These are phyloP conservation scores for Lactarius quietus DNA, from an alignment of 768 basidiomycete genomes.

Conservation along the genomic window DNA sequence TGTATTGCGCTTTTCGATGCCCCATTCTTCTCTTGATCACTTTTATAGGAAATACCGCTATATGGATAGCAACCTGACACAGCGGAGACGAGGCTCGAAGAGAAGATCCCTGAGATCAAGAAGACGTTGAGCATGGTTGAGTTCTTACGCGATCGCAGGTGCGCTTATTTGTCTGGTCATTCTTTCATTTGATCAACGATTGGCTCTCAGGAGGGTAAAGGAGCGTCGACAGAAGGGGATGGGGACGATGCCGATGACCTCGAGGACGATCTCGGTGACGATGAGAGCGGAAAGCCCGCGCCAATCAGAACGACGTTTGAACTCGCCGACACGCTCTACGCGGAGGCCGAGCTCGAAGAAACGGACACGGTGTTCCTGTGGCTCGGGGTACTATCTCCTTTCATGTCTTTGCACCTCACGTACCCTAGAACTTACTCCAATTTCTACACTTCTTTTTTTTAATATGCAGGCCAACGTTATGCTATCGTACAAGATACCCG, in stretches of 20 bases:
- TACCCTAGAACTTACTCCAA: neutral
- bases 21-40: slow-evolving; percentile 3
- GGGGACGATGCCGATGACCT: slow-evolving; percentile 29
- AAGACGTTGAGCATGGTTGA: slow-evolving; percentile 91
- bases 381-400: slow-evolving; percentile 72
- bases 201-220: slow-evolving; percentile 56
- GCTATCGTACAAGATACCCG: slow-evolving; percentile 86
- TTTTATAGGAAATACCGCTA: slow-evolving; percentile 91
- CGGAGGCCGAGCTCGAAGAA: slow-evolving; percentile 84
- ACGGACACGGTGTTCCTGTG: slow-evolving; percentile 90
- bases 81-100: slow-evolving; percentile 78
- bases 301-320: slow-evolving; percentile 86
- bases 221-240: slow-evolving; percentile 36
- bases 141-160: slow-evolving; percentile 72
- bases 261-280: slow-evolving; percentile 52
- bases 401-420: slow-evolving; percentile 2
- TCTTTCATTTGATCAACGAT: neutral
- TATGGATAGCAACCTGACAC: slow-evolving; percentile 86
- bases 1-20: slow-evolving; percentile 43
- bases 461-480: slow-evolving; percentile 90
- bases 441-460: neutral
- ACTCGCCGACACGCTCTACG: slow-evolving; percentile 91
- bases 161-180: slow-evolving; percentile 30
- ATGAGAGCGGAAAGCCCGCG: slow-evolving; percentile 41
- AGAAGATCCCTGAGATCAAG: slow-evolving; percentile 94